A percentile compares a stretch with the other conserved stretches of the same genome.
phyloP scores from a whole-genome alignment of 352 stramenopile genomes.

The Achlya hypogyna region DNA sequence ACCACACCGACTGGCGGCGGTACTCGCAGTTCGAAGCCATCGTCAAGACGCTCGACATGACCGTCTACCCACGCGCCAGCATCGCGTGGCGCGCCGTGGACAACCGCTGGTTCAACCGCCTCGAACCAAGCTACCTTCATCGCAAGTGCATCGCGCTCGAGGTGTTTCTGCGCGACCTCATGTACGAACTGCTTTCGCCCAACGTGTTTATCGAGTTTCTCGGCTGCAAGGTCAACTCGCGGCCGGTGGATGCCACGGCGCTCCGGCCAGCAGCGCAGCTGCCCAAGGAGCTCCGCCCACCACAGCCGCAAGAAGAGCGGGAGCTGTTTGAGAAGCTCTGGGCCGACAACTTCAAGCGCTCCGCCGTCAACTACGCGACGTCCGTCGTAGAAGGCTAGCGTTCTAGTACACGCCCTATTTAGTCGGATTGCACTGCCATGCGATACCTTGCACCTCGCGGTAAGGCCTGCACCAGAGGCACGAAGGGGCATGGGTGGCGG shows the following conservation, averaged over 20 bases:
- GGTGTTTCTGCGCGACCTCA: constrained; percentile 82
- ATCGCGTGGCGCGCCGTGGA: constrained; percentile 66
- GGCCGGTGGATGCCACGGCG: constrained; percentile 48
- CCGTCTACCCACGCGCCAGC: constrained; percentile 50
- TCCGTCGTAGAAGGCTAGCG: not conserved
- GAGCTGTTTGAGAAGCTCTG: constrained; percentile 96
- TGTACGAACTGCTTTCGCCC: constrained; percentile 81
- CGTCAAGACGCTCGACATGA: constrained; percentile 58
- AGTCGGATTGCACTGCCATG: not conserved
- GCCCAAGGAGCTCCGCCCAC: constrained; percentile 81
- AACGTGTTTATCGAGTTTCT: constrained; percentile 71
- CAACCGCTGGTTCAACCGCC: constrained; percentile 79
- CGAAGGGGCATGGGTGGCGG: too few species aligned
- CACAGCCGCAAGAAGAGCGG: constrained; percentile 89
- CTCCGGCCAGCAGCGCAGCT: constrained; percentile 63
- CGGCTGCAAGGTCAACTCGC: constrained; percentile 69
- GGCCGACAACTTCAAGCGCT: constrained; percentile 94
- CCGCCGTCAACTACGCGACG: constrained; percentile 56
- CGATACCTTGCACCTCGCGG: too few species aligned
- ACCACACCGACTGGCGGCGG: constrained; percentile 78
- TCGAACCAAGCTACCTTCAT: constrained; percentile 80
- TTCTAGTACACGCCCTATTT: not conserved
- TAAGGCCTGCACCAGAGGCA: too few species aligned
- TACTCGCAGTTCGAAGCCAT: constrained; percentile 85
- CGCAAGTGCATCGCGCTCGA: constrained; percentile 84